Conservation (phyloP, 2,329 filamentous ascomycete genomes). For the Trichophyton rubrum region DNA sequence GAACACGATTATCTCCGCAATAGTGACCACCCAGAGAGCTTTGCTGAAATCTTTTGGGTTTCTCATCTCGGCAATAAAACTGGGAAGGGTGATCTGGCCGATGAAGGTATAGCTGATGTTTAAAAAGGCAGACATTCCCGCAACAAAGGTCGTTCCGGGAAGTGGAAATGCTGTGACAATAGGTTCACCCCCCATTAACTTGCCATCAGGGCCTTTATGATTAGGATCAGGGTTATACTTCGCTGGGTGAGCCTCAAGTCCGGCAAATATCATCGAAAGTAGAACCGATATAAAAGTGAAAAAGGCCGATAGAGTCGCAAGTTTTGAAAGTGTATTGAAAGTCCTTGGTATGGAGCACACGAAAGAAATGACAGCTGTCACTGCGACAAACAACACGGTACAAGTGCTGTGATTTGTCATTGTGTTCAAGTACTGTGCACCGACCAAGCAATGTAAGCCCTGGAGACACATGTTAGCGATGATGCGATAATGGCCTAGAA, state of each 20-base stretch:
- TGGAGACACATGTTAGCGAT: conserved; percentile 19
- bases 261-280: conserved; percentile 70
- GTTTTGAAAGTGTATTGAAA: conserved; percentile 64
- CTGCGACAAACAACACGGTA: conserved; percentile 66
- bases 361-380: conserved; percentile 64
- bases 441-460: conserved; percentile 70
- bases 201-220: conserved; percentile 20
- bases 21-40: conserved; percentile 79
- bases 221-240: conserved; percentile 44
- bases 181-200: conserved; percentile 44
- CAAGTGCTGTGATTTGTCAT: conserved; percentile 62
- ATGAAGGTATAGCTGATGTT: conserved; percentile 97
- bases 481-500: not conserved
- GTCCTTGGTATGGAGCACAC: conserved; percentile 72
- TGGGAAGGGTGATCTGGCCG: conserved; percentile 84
- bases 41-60: conserved; percentile 75
- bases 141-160: conserved; percentile 63
- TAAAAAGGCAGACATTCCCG: conserved; percentile 74
- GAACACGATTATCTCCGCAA: conserved; percentile 77
- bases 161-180: conserved; percentile 57
- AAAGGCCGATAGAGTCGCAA: conserved; percentile 66
- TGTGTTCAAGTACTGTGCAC: conserved; percentile 80
- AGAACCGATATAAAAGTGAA: conserved; percentile 87
- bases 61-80: conserved; percentile 92
- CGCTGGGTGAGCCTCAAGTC: conserved; percentile 59